phyloP scores from a whole-genome alignment of 352 stramenopile genomes.

The Phytophthora kernoviae region DNA sequence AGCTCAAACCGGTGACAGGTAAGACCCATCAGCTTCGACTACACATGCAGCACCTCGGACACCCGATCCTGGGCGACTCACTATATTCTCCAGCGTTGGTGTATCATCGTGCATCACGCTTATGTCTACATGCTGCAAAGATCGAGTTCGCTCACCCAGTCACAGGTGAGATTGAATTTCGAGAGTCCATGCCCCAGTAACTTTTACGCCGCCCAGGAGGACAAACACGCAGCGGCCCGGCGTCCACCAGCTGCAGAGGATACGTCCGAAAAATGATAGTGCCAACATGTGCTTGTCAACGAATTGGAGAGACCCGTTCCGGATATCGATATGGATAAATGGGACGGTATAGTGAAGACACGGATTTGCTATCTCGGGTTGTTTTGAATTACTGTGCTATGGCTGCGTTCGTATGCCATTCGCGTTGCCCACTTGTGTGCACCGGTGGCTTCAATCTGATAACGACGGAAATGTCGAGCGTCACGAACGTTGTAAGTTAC shows the following conservation, averaged over 20 bases:
- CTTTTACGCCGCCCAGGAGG: constrained; percentile 18
- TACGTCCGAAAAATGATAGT: neutral
- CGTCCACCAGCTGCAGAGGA: constrained; percentile 11
- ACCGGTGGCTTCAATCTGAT: too few relatives aligned
- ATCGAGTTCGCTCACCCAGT: constrained; percentile 54
- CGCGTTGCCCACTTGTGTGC: too few relatives aligned
- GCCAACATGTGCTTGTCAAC: neutral
- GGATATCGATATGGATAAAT: too few relatives aligned
- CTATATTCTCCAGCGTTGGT: constrained; percentile 77
- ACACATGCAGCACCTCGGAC: constrained; percentile 91
- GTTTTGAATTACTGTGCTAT: too few relatives aligned
- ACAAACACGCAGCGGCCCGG: neutral
- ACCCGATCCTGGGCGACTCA: constrained; percentile 93
- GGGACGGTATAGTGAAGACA: too few relatives aligned
- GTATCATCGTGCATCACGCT: constrained; percentile 37
- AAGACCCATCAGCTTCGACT: constrained; percentile 96
- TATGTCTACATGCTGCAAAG: constrained; percentile 56
- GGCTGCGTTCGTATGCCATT: too few relatives aligned
- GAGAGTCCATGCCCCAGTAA: constrained; percentile 27
- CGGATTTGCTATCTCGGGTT: too few relatives aligned
- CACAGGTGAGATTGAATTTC: constrained; percentile 41
- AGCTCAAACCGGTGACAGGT: constrained; percentile 76
- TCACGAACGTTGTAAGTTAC: too few relatives aligned
- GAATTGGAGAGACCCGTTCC: too few relatives aligned
- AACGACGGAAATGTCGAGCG: too few relatives aligned